A percentile compares a stretch with the other conserved stretches of the same genome.
Conservation (phyloP, 1,139 yeast species). For the Pichia sp. region DNA sequence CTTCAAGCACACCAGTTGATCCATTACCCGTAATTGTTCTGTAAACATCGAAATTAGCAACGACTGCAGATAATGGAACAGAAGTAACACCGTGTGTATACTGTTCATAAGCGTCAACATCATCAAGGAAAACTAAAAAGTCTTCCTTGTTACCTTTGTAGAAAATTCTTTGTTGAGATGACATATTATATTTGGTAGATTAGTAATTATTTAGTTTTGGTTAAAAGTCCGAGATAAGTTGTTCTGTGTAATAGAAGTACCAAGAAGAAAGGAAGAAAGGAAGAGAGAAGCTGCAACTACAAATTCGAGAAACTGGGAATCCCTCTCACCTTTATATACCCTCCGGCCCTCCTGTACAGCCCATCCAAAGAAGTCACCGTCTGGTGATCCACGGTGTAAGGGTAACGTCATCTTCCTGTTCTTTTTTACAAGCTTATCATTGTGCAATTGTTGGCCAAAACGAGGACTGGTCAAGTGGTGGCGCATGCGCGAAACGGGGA, state of each 20-base stretch:
- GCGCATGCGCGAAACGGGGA: too few relatives aligned
- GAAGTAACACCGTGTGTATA: conserved; percentile 40
- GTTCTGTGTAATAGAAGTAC: neutral
- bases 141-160: conserved; percentile 58
- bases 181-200: conserved; percentile 11
- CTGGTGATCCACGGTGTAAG: too few relatives aligned
- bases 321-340: too few relatives aligned
- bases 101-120: conserved; percentile 41
- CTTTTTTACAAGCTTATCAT: too few relatives aligned
- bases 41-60: conserved; percentile 60
- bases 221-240: neutral
- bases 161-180: conserved; percentile 39
- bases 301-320: too few relatives aligned
- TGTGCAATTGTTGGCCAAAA: too few relatives aligned
- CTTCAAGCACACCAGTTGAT: conserved; percentile 62
- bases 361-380: too few relatives aligned
- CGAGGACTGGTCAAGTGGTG: too few relatives aligned
- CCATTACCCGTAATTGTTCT: conserved; percentile 57
- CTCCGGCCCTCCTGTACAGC: too few relatives aligned
- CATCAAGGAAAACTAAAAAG: conserved; percentile 60
- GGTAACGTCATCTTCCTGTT: too few relatives aligned
- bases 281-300: too few relatives aligned
- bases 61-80: conserved; percentile 58
- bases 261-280: too few relatives aligned
- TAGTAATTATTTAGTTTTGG: neutral